Percentiles rank a stretch among this genome's conserved stretches.
Conservation (phyloP, 805 yeast genomes). For the Sugiyamaella floridensis region DNA sequence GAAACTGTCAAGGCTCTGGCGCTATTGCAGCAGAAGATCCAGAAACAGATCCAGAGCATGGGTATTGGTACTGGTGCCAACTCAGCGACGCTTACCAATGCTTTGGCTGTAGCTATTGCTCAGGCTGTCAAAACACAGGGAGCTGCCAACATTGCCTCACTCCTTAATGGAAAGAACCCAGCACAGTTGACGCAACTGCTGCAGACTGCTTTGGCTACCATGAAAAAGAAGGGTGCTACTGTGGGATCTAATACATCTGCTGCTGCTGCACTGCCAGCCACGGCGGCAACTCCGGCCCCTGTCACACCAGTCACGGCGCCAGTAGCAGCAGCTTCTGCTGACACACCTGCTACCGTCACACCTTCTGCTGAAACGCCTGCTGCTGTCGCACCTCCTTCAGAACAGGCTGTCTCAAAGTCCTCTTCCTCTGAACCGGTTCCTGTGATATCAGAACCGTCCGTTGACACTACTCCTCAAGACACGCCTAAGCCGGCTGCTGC, state of each 20-base stretch:
- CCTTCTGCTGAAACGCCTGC: background rate
- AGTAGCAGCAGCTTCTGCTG: constrained; percentile 8
- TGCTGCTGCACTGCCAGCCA: constrained; percentile 1
- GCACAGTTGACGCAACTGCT: constrained; percentile 20
- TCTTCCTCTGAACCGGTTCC: too few relatives aligned
- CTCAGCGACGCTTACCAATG: constrained; percentile 79
- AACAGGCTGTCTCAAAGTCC: too few relatives aligned
- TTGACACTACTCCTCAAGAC: too few relatives aligned
- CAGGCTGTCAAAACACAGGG: constrained; percentile 64
- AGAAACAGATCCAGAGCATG: constrained; percentile 69
- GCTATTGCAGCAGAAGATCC: constrained; percentile 79
- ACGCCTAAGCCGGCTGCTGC: too few relatives aligned
- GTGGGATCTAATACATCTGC: background rate
- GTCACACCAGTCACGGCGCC: constrained; percentile 7
- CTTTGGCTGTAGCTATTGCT: constrained; percentile 87
- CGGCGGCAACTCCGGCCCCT: constrained; percentile 4
- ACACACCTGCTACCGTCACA: constrained; percentile 3
- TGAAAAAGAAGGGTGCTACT: constrained; percentile 8
- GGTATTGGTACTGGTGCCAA: constrained; percentile 75
- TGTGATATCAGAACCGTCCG: too few relatives aligned
- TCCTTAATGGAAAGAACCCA: constrained; percentile 21
- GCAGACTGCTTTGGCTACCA: constrained; percentile 18
- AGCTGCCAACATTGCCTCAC: constrained; percentile 19
- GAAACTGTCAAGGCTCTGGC: constrained; percentile 71
- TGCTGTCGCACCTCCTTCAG: background rate